phyloP scores from a whole-genome alignment of 805 yeast species.

The Candida incommunis region DNA sequence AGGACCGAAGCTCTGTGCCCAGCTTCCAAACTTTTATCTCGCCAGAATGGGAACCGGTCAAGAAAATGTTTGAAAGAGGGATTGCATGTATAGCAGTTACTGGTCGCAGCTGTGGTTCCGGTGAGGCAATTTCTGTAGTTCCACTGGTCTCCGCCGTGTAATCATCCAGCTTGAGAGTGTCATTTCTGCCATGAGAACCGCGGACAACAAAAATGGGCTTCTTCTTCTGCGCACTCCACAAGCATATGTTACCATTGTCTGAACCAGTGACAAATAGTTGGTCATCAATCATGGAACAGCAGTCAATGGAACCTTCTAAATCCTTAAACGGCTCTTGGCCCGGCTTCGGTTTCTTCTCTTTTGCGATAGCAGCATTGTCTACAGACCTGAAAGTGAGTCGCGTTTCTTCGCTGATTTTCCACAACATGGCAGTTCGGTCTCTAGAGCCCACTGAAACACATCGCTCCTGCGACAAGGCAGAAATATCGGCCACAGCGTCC shows the following conservation, averaged over 20 bases:
- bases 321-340: slow-evolving; percentile 3
- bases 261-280: slow-evolving; percentile 88
- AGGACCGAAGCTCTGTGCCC: slow-evolving; percentile 45
- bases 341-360: slow-evolving; percentile 15
- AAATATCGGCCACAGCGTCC: slow-evolving; percentile 69
- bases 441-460: slow-evolving; percentile 94
- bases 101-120: slow-evolving; percentile 68
- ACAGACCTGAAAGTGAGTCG: slow-evolving; percentile 90
- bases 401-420: slow-evolving; percentile 95
- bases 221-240: slow-evolving; percentile 87
- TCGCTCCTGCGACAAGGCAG: slow-evolving; percentile 72
- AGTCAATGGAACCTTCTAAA: slow-evolving; percentile 77
- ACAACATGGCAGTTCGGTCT: slow-evolving; percentile 86
- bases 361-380: slow-evolving; percentile 31
- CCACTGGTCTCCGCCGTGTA: slow-evolving; percentile 35
- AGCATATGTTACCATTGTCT: slow-evolving; percentile 79
- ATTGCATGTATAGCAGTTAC: slow-evolving; percentile 70
- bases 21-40: slow-evolving; percentile 65
- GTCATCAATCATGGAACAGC: slow-evolving; percentile 84
- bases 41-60: slow-evolving; percentile 86
- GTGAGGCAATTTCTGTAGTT: slow-evolving; percentile 24
- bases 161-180: slow-evolving; percentile 31
- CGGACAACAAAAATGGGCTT: slow-evolving; percentile 63
- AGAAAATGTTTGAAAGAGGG: slow-evolving; percentile 72
- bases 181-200: slow-evolving; percentile 62